Evolutionary conservation across 2,329 filamentous ascomycete genomes (phyloP).

Genomic region (Claviceps sp.): DNA sequence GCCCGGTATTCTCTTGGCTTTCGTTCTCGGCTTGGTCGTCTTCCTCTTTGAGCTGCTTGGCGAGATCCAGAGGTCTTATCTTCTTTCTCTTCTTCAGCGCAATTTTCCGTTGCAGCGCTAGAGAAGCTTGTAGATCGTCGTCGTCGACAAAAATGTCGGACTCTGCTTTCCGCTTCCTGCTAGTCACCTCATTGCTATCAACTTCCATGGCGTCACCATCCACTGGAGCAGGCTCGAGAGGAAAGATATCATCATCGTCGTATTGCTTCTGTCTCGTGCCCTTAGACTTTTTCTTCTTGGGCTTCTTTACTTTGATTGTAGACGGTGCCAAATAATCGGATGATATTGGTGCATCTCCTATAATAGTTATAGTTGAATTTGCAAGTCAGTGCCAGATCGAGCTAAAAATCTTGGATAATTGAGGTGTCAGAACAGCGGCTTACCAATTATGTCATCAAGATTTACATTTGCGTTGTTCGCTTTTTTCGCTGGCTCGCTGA

Average conservation of each 20-base stretch:
- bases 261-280: slow-evolving; percentile 54
- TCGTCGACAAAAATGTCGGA: slow-evolving; percentile 72
- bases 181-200: slow-evolving; percentile 40
- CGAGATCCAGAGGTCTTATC: slow-evolving; percentile 73
- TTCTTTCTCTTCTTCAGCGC: slow-evolving; percentile 89
- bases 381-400: not conserved
- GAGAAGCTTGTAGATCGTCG: slow-evolving; percentile 76
- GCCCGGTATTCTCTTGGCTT: slow-evolving; percentile 33
- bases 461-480: slow-evolving; percentile 57
- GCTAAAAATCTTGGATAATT: not conserved
- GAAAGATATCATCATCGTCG: slow-evolving; percentile 50
- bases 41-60: slow-evolving; percentile 56
- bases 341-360: slow-evolving; percentile 23
- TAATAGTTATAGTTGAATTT: not conserved
- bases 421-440: slow-evolving; percentile 10
- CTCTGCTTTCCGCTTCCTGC: slow-evolving; percentile 51
- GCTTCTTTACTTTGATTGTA: slow-evolving; percentile 86
- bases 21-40: slow-evolving; percentile 30
- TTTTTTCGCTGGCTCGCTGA: slow-evolving; percentile 38
- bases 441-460: slow-evolving; percentile 61
- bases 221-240: slow-evolving; percentile 21
- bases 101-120: slow-evolving; percentile 69
- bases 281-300: slow-evolving; percentile 85
- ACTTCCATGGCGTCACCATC: slow-evolving; percentile 58
- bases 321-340: slow-evolving; percentile 85